These are phyloP conservation scores for Apophysomyces elegans DNA, from an alignment of 371 early-diverging fungal species.

Conservation along the genomic window DNA sequence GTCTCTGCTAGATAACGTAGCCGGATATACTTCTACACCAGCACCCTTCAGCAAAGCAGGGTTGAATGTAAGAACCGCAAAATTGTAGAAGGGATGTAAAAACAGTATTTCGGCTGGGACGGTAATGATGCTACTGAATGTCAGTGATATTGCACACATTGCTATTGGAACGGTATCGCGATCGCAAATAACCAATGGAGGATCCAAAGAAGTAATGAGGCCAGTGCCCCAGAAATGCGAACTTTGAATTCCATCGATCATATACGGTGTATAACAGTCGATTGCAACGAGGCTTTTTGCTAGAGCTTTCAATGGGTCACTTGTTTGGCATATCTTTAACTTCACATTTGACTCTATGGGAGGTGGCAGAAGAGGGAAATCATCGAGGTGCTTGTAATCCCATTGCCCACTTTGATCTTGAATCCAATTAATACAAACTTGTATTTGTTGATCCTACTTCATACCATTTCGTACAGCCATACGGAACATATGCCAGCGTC, in stretches of 20 bases:
- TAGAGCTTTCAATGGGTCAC: conserved; percentile 16
- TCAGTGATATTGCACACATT: conserved; percentile 75
- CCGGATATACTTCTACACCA: conserved; percentile 54
- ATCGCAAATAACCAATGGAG: conserved; percentile 78
- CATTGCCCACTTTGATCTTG: conserved; percentile 78
- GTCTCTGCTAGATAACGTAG: conserved; percentile 45
- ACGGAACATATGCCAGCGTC: conserved; percentile 83
- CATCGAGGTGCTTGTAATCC: conserved; percentile 68
- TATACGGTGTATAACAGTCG: conserved; percentile 71
- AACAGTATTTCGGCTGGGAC: conserved; percentile 74
- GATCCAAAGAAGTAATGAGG: conserved; percentile 72
- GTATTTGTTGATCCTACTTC: background rate
- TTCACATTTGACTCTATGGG: conserved; percentile 34
- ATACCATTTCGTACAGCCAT: conserved; percentile 81
- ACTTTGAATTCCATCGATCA: conserved; percentile 72
- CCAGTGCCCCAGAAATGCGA: conserved; percentile 78
- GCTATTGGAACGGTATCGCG: conserved; percentile 81
- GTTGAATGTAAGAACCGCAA: conserved; percentile 79
- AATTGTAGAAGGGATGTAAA: conserved; percentile 85
- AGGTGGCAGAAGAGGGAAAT: conserved; percentile 27
- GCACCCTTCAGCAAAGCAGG: conserved; percentile 62
- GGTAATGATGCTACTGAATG: conserved; percentile 79
- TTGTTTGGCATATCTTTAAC: background rate
- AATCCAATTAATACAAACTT: background rate
- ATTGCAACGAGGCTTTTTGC: conserved; percentile 58